phyloP scores from a whole-genome alignment of 129 eudicot genomes.

The Pulicaria dysenterica region DNA sequence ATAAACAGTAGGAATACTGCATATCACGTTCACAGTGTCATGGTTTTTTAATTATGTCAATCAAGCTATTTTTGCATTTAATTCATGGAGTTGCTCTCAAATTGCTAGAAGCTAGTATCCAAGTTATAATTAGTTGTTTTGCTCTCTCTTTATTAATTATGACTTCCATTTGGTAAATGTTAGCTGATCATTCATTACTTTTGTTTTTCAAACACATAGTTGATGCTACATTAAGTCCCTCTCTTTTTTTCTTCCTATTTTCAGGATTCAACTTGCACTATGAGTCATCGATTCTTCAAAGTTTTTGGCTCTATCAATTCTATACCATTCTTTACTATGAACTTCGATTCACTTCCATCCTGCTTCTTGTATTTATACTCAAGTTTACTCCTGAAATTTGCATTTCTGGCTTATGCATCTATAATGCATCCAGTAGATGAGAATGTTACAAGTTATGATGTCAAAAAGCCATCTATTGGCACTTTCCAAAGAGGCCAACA shows the following conservation, averaged over 20 bases:
- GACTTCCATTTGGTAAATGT: not conserved
- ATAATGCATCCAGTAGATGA: not conserved
- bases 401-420: constrained; percentile 9
- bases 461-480: not conserved
- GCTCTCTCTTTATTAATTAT: not conserved
- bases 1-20: too few species aligned
- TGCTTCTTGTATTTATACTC: constrained; percentile 64
- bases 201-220: not conserved
- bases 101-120: not conserved
- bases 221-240: not conserved
- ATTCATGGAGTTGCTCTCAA: not conserved
- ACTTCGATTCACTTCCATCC: constrained; percentile 54
- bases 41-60: not conserved
- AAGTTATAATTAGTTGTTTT: not conserved
- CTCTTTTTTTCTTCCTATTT: not conserved
- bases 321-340: constrained; percentile 51
- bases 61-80: not conserved
- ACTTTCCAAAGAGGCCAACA: not conserved
- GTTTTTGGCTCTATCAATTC: constrained; percentile 43
- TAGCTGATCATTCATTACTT: not conserved
- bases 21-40: too few species aligned
- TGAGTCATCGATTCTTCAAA: constrained; percentile 45
- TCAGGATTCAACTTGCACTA: constrained; percentile 43
- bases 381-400: constrained; percentile 43
- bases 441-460: constrained; percentile 21